These are phyloP conservation scores for Hanseniaspora hatyaiensis DNA, from an alignment of 805 yeast genomes.

Conservation along the genomic window DNA sequence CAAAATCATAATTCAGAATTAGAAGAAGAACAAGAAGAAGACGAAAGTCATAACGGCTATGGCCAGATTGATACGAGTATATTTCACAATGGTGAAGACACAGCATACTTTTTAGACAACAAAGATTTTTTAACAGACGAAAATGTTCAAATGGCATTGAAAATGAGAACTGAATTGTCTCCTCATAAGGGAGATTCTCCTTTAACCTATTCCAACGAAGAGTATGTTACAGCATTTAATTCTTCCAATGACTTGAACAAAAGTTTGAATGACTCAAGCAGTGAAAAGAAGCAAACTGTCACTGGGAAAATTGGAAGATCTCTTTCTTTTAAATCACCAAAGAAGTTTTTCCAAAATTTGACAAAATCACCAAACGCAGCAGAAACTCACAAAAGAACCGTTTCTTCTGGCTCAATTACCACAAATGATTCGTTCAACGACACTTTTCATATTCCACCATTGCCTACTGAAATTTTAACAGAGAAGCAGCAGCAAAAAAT, in stretches of 20 bases:
- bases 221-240: conserved; percentile 4
- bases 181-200: conserved; percentile 1
- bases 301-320: conserved; percentile 26
- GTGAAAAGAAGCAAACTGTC: too few relatives aligned
- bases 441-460: background rate
- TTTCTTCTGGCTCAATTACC: background rate
- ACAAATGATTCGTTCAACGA: background rate
- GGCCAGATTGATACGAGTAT: background rate
- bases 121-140: conserved; percentile 6
- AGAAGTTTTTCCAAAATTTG: conserved; percentile 16
- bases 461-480: conserved; percentile 1
- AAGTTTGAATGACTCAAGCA: background rate
- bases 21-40: conserved; percentile 9
- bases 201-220: background rate
- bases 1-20: conserved; percentile 18
- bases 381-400: background rate
- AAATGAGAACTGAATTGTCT: conserved; percentile 11
- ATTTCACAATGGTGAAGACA: conserved; percentile 1
- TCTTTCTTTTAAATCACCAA: conserved; percentile 28
- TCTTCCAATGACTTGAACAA: conserved; percentile 2
- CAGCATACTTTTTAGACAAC: conserved; percentile 3
- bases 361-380: conserved; percentile 8
- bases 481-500: conserved; percentile 2
- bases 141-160: conserved; percentile 6
- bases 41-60: background rate